Conservation (phyloP, 2,329 filamentous ascomycete species). For the Beauveria sp. region DNA sequence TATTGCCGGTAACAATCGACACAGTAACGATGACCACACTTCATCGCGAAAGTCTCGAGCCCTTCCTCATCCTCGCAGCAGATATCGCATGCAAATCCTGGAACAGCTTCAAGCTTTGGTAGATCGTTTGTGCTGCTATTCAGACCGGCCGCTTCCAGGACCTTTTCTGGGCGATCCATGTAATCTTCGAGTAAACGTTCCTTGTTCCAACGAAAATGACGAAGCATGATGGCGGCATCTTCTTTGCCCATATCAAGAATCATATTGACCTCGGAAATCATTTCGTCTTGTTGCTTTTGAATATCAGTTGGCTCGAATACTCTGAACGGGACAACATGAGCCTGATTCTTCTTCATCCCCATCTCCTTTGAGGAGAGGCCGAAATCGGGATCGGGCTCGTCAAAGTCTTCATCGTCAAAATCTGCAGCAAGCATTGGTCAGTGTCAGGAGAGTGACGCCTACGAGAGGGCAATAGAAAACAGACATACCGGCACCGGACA, state of each 20-base stretch:
- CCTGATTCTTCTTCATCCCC: constrained; percentile 60
- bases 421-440: constrained; percentile 29
- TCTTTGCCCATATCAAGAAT: constrained; percentile 86
- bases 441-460: background rate
- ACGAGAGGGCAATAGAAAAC: background rate
- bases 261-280: constrained; percentile 84
- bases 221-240: constrained; percentile 81
- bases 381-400: constrained; percentile 48
- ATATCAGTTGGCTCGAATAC: constrained; percentile 77
- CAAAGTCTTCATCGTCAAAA: constrained; percentile 50
- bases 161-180: constrained; percentile 77
- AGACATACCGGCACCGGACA: constrained; percentile 41
- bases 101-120: constrained; percentile 62
- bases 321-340: constrained; percentile 79
- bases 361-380: constrained; percentile 51
- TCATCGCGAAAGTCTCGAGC: constrained; percentile 83
- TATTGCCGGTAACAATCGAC: constrained; percentile 90
- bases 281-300: constrained; percentile 72
- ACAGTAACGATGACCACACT: constrained; percentile 90
- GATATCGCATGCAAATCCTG: constrained; percentile 86
- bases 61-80: constrained; percentile 83
- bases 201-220: constrained; percentile 92
- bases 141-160: constrained; percentile 78
- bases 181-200: constrained; percentile 91
- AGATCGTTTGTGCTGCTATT: constrained; percentile 53